phyloP scores from a whole-genome alignment of 139 green algal species.

The Protoeuglena noctilucae region DNA sequence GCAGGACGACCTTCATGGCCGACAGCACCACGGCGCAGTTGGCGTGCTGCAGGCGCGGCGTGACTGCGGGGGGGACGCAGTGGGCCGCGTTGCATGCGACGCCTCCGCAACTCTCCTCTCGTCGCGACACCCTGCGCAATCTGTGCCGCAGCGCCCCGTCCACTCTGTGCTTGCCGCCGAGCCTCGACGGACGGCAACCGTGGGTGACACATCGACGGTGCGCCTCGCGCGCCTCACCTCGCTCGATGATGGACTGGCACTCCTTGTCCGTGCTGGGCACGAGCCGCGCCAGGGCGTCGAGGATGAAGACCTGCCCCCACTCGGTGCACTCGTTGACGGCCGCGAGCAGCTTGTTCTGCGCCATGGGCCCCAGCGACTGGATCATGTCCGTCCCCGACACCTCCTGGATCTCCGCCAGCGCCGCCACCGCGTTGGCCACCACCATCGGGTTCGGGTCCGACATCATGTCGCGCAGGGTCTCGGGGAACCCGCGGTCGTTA shows the following conservation, averaged over 20 bases:
- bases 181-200: no score
- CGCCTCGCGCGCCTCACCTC: no score
- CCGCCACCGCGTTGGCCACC: constrained; percentile 93
- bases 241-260: constrained; percentile 81
- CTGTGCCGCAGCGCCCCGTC: no score
- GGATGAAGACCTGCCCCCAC: constrained; percentile 98
- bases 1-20: constrained; percentile 69
- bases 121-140: no score
- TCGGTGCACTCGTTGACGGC: constrained; percentile 98
- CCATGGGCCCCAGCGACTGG: constrained; percentile 48
- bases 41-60: constrained; percentile 93
- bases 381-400: constrained; percentile 40
- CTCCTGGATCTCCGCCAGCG: constrained; percentile 79
- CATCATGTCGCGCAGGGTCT: constrained; percentile 76
- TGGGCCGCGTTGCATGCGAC: no score
- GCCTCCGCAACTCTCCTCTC: no score
- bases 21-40: constrained; percentile 94
- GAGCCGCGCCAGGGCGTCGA: constrained; percentile 59
- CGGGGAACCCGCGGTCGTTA: constrained; percentile 89
- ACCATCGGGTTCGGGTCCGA: constrained; percentile 97
- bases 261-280: constrained; percentile 31
- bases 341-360: constrained; percentile 84
- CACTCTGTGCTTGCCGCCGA: no score
- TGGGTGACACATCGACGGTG: no score
- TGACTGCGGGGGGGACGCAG: no score